phyloP scores from a whole-genome alignment of 2,329 filamentous ascomycete genomes.

The Claviceps digitariae region DNA sequence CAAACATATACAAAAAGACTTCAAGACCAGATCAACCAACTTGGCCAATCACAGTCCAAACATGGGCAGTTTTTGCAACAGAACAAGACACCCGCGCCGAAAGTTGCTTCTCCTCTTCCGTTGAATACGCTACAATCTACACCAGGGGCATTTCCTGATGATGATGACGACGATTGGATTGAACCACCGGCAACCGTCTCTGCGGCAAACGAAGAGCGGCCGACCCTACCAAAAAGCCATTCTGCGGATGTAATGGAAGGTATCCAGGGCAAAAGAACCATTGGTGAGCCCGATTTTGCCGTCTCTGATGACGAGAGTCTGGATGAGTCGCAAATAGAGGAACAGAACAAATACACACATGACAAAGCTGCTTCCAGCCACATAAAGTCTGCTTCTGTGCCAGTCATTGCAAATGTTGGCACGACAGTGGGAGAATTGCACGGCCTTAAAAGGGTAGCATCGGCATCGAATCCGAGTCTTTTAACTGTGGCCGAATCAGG shows the following conservation, averaged over 20 bases:
- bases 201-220: slow-evolving; percentile 25
- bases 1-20: slow-evolving; percentile 90
- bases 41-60: slow-evolving; percentile 43
- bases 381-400: slow-evolving; percentile 34
- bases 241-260: slow-evolving; percentile 49
- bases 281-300: slow-evolving; percentile 28
- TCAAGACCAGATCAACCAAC: slow-evolving; percentile 78
- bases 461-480: slow-evolving; percentile 42
- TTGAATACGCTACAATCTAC: slow-evolving; percentile 27
- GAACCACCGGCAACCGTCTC: slow-evolving; percentile 29
- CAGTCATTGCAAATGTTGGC: slow-evolving; percentile 28
- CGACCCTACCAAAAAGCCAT: slow-evolving; percentile 44
- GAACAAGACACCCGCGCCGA: slow-evolving; percentile 18
- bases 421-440: slow-evolving; percentile 11
- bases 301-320: slow-evolving; percentile 3
- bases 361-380: slow-evolving; percentile 4
- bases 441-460: slow-evolving; percentile 44
- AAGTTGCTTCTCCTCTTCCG: slow-evolving; percentile 15
- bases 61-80: slow-evolving; percentile 24
- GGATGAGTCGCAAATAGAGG: background rate
- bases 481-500: slow-evolving; percentile 32
- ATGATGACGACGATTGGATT: slow-evolving; percentile 52
- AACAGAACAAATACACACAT: background rate
- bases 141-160: slow-evolving; percentile 47
- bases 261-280: slow-evolving; percentile 33